Evolutionary conservation across 169 alveolate genomes (phyloP).

Genomic region (Neospora caninum): DNA sequence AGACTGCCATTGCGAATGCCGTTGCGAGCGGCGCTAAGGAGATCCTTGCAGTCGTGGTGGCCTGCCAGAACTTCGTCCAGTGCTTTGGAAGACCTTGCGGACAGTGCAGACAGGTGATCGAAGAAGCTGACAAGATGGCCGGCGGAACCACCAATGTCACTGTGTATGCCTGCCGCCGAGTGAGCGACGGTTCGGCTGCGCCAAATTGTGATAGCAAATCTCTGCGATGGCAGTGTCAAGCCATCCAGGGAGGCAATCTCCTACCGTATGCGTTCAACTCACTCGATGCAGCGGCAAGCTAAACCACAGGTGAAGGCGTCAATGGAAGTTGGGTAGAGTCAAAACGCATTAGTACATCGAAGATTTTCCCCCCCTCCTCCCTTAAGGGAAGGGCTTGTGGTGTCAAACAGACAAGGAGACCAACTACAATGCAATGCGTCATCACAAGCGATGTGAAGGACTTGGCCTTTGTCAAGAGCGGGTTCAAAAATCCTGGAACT

Average conservation of each 20-base stretch:
- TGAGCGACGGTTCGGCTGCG: neutral
- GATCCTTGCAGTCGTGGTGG: neutral
- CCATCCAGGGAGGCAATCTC: neutral
- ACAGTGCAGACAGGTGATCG: conserved; percentile 13
- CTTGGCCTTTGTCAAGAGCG: too few relatives aligned
- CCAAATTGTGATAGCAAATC: neutral
- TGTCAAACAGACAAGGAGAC: too few relatives aligned
- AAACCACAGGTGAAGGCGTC: too few relatives aligned
- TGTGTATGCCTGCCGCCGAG: conserved; percentile 12
- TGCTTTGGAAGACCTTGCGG: conserved; percentile 37
- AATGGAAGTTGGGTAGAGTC: too few relatives aligned
- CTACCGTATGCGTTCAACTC: conserved; percentile 16
- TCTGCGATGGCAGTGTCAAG: neutral
- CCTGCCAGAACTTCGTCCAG: neutral
- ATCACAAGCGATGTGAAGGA: too few relatives aligned
- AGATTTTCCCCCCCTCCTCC: too few relatives aligned
- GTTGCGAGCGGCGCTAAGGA: neutral
- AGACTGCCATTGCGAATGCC: conserved; percentile 19
- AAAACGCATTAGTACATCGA: too few relatives aligned
- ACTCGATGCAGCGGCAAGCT: neutral
- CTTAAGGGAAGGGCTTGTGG: too few relatives aligned
- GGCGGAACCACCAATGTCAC: neutral
- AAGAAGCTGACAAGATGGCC: neutral
- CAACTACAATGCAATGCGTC: too few relatives aligned
- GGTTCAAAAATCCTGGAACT: too few relatives aligned